Base-by-base conservation (phyloP, 179 eudicot species). In the Silene noctiflora region DNA sequence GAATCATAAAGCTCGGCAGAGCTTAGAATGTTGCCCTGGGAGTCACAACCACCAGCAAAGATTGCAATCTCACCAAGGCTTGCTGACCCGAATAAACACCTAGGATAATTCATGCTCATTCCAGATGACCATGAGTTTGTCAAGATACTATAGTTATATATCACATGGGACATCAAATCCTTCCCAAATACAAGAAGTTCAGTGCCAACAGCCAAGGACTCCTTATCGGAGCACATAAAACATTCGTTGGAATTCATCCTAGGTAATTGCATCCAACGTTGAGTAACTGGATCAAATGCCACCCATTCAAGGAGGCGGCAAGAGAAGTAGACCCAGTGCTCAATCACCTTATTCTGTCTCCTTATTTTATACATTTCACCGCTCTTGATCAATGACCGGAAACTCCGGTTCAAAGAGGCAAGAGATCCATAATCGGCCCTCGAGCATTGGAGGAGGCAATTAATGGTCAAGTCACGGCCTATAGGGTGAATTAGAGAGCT, bases 271-370 rank as follows among this genome's bases (percentile, higher is more conserved):
- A 91, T 91, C 98, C 98, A 93, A 61, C 85, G 89, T 9, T 86
- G 76, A 20, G 85, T 79, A 69, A 13, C 74, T 0, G 98, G 98
- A 79, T 93, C 96, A 75, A 93, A 93, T 11, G 98, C 94, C 63
- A 91, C 96, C 98, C 98, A 93, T 76, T 89, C 94, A 9, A 91
- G 88, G 59, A 91, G 80, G 58, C 85, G 87, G 84, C 97, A 93
- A 17, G 96, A 93, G 64, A 93, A 88, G 68, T 88, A 93, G n/a
- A 93, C 90, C 94, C 96, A 93, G 79, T 91, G 97, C 77, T 93
- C 97, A 25, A 89, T 78, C 9, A 89, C 80, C 14, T 86, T 87
- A 75, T 84, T 77, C 17, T 77, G 74, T 79, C 94, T 71, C 82
- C 97, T 84, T 22, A 88, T 9, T 75, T 80, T 91, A 69, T 91